Evolutionary conservation across 2,329 filamentous ascomycete species (phyloP).

Genomic region (Trichoderma afroharzianum): DNA sequence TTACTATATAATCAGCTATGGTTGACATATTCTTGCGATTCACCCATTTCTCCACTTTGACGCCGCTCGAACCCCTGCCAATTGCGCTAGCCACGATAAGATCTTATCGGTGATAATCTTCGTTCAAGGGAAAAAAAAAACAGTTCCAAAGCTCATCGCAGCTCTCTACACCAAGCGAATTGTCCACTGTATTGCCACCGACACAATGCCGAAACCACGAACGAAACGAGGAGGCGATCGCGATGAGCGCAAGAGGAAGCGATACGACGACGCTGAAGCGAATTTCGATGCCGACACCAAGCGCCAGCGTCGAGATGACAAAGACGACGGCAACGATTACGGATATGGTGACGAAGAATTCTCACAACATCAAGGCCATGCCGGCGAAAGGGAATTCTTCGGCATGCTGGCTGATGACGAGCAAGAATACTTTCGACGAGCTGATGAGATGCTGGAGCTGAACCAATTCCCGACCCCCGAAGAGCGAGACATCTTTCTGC

Average conservation of each 20-base stretch:
- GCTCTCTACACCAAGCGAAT: neutral
- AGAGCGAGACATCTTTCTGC: constrained; percentile 67
- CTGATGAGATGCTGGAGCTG: constrained; percentile 83
- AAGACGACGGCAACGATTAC: constrained; percentile 23
- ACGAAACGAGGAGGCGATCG: constrained; percentile 39
- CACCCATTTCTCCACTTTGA: neutral
- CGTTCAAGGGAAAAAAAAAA: constrained; percentile 15
- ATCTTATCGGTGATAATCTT: constrained; percentile 18
- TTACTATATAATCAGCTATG: neutral
- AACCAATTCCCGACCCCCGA: constrained; percentile 81
- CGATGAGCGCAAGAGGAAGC: constrained; percentile 42
- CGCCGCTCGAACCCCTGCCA: neutral
- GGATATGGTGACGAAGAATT: constrained; percentile 22
- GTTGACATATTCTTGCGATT: neutral
- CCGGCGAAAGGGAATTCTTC: constrained; percentile 72
- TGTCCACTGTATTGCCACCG: neutral
- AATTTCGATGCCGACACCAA: constrained; percentile 23
- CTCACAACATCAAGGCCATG: constrained; percentile 26
- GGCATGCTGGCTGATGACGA: constrained; percentile 90
- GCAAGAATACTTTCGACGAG: constrained; percentile 90
- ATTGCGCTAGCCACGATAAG: constrained; percentile 7
- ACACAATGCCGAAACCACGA: constrained; percentile 42
- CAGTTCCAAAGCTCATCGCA: neutral
- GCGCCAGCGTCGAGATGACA: constrained; percentile 26
- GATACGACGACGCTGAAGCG: constrained; percentile 27